Evolutionary conservation across 2,329 filamentous ascomycete genomes (phyloP).

Genomic region (Xylaria polymorpha): DNA sequence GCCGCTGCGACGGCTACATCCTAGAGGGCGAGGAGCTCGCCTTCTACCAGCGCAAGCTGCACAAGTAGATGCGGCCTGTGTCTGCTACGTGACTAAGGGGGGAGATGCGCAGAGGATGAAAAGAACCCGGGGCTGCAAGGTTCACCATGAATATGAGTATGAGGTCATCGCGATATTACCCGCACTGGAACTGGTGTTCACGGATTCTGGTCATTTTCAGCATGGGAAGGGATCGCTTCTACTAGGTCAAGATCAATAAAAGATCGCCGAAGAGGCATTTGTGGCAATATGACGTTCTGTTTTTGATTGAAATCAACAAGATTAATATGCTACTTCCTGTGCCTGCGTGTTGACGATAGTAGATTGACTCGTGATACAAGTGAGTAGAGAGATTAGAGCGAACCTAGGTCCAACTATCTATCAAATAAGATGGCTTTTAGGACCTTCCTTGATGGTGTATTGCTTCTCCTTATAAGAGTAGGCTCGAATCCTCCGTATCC

Average conservation of each 20-base stretch:
- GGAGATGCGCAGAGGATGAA: slow-evolving; percentile 36
- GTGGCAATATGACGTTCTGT: slow-evolving; percentile 32
- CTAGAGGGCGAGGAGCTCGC: slow-evolving; percentile 99
- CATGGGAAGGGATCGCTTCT: slow-evolving; percentile 51
- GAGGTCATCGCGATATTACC: slow-evolving; percentile 45
- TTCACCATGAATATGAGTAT: slow-evolving; percentile 41
- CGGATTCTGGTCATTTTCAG: slow-evolving; percentile 51
- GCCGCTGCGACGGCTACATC: slow-evolving; percentile 96
- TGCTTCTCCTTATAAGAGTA: neutral
- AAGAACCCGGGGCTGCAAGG: slow-evolving; percentile 34
- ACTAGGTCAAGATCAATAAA: slow-evolving; percentile 52
- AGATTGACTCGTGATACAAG: slow-evolving; percentile 1
- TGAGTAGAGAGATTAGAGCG: neutral
- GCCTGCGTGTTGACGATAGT: neutral
- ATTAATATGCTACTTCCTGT: slow-evolving; percentile 1
- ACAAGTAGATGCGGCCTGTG: slow-evolving; percentile 77
- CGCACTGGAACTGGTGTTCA: slow-evolving; percentile 53
- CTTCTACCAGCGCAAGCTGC: slow-evolving; percentile 99
- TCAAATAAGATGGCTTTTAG: neutral
- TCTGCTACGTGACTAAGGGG: slow-evolving; percentile 25
- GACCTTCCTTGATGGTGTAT: neutral
- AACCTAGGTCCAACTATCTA: neutral
- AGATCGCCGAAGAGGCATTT: slow-evolving; percentile 47
- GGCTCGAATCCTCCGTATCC: neutral
- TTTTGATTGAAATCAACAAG: slow-evolving; percentile 31